These are phyloP conservation scores for Protomyces arabidopsidicola DNA, from an alignment of 1,139 yeast species.

Conservation along the genomic window DNA sequence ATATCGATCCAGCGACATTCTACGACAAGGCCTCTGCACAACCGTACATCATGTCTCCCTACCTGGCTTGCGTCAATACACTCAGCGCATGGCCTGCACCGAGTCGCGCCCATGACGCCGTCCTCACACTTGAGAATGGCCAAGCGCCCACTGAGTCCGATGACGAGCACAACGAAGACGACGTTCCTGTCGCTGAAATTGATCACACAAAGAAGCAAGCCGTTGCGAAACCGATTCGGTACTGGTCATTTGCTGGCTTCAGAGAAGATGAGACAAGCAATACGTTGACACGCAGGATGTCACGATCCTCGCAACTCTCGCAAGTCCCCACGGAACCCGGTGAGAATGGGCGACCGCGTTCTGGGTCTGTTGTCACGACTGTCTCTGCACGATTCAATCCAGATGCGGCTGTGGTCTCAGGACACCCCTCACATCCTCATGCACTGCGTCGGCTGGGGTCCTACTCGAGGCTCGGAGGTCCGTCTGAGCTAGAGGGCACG, in stretches of 20 bases:
- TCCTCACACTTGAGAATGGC: slow-evolving; percentile 23
- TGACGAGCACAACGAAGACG: slow-evolving; percentile 18
- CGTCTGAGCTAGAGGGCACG: background rate
- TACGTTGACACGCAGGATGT: slow-evolving; percentile 4
- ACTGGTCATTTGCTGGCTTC: slow-evolving; percentile 30
- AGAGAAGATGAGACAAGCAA: slow-evolving; percentile 18
- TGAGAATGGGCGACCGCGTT: background rate
- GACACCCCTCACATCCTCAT: background rate
- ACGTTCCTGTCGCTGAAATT: slow-evolving; percentile 14
- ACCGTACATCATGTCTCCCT: slow-evolving; percentile 30
- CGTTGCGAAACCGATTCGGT: slow-evolving; percentile 15
- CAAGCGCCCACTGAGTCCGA: slow-evolving; percentile 14
- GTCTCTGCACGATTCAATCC: background rate
- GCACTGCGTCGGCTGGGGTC: background rate
- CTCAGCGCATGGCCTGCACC: slow-evolving; percentile 31
- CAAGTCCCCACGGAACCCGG: background rate
- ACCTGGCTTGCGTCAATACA: slow-evolving; percentile 30
- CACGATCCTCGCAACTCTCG: background rate
- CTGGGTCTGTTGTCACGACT: background rate
- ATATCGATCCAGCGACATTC: slow-evolving; percentile 30
- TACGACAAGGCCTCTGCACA: slow-evolving; percentile 25
- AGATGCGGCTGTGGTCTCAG: background rate
- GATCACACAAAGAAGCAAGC: slow-evolving; percentile 6
- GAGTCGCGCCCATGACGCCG: slow-evolving; percentile 26
- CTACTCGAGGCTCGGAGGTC: background rate